These are phyloP conservation scores for Dryadomyces quercus-mongolicae DNA, from an alignment of 2,329 filamentous ascomycete species.

Conservation along the genomic window DNA sequence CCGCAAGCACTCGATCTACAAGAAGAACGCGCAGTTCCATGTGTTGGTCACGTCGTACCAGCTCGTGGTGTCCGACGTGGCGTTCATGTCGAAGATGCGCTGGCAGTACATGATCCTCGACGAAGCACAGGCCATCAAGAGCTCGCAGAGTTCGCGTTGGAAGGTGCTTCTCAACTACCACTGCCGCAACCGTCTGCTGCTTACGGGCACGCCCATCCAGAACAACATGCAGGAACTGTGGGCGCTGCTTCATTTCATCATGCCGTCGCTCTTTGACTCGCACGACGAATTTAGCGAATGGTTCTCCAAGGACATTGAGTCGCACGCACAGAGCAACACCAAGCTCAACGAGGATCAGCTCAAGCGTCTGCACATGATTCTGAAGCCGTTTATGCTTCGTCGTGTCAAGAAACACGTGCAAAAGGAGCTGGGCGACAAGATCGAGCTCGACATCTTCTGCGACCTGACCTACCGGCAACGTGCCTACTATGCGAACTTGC, in stretches of 20 bases:
- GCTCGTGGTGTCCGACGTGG: conserved; percentile 86
- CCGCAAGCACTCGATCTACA: conserved; percentile 92
- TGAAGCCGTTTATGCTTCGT: conserved; percentile 98
- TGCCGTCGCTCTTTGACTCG: conserved; percentile 96
- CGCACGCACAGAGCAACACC: conserved; percentile 97
- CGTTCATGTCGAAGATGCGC: conserved; percentile 97
- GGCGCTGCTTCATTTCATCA: conserved; percentile 97
- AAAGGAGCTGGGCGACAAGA: conserved; percentile 97
- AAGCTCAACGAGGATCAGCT: conserved; percentile 98
- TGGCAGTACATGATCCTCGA: conserved; percentile 99
- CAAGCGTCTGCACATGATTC: conserved; percentile 92
- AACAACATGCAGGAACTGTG: conserved; percentile 99
- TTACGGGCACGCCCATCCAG: conserved; percentile 95
- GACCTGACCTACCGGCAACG: conserved; percentile 93
- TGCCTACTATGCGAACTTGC: conserved; percentile 80
- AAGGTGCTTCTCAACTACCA: conserved; percentile 90
- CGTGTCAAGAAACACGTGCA: conserved; percentile 99
- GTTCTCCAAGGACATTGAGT: conserved; percentile 96
- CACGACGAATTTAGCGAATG: conserved; percentile 89
- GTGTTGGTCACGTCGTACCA: conserved; percentile 96
- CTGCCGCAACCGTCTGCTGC: conserved; percentile 82
- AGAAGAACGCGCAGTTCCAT: conserved; percentile 85
- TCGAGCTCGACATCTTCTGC: conserved; percentile 92
- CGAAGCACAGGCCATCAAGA: conserved; percentile 98
- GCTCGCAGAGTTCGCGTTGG: conserved; percentile 90